A percentile compares a stretch with the other conserved stretches of the same genome.
These are phyloP conservation scores for Cyclocybe aegerita DNA, from an alignment of 768 basidiomycete genomes.

Conservation along the genomic window DNA sequence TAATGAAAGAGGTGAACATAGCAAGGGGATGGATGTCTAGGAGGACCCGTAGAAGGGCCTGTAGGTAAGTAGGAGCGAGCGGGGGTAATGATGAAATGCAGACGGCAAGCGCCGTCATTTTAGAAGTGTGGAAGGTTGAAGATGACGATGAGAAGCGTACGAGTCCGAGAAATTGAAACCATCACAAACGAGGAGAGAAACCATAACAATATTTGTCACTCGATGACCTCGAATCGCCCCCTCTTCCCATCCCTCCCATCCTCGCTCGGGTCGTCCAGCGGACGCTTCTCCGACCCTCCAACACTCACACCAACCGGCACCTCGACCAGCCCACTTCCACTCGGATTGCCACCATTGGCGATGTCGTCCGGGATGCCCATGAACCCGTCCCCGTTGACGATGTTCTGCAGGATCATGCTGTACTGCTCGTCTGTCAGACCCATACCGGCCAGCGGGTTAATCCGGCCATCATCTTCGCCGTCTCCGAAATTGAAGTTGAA, in stretches of 20 bases:
- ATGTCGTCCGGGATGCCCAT: conserved; percentile 34
- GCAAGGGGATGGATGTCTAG: too few relatives aligned
- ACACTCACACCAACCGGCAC: neutral
- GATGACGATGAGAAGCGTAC: too few relatives aligned
- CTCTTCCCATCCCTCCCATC: conserved; percentile 51
- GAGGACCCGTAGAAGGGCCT: too few relatives aligned
- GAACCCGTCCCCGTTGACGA: conserved; percentile 66
- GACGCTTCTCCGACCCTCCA: conserved; percentile 21
- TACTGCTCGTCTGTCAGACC: conserved; percentile 91
- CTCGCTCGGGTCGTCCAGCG: conserved; percentile 19
- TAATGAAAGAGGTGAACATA: too few relatives aligned
- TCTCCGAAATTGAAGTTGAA: conserved; percentile 23
- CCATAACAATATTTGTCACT: conserved; percentile 29
- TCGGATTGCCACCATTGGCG: conserved; percentile 9
- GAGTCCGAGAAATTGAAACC: too few relatives aligned
- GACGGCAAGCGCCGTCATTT: too few relatives aligned
- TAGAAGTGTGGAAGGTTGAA: too few relatives aligned
- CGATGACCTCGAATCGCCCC: conserved; percentile 60
- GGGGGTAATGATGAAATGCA: too few relatives aligned
- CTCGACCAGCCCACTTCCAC: conserved; percentile 4
- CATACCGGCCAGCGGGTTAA: conserved; percentile 86
- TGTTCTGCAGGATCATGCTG: conserved; percentile 68
- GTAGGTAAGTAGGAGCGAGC: too few relatives aligned
- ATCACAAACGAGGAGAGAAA: too few relatives aligned
- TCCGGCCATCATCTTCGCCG: conserved; percentile 50